Conservation (phyloP, 495 filamentous ascomycete genomes). For the Aspergillus egyptiacus region DNA sequence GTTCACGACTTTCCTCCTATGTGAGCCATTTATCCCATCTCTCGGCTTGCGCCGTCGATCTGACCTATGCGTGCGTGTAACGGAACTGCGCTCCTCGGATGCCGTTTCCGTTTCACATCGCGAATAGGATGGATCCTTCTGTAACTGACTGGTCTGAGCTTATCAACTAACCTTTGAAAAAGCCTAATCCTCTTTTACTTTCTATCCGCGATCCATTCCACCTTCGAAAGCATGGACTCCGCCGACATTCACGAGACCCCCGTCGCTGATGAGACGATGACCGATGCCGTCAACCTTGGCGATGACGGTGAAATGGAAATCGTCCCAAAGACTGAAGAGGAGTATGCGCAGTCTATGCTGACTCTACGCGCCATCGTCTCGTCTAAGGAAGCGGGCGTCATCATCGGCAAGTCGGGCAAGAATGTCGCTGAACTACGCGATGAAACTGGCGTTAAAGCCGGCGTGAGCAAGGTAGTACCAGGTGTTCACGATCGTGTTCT, state of each 20-base stretch:
- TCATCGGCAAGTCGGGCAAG: conserved; percentile 97
- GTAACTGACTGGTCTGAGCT: neutral
- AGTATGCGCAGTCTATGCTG: conserved; percentile 84
- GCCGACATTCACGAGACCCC: conserved; percentile 43
- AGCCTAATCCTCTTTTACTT: neutral
- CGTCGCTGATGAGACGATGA: conserved; percentile 39
- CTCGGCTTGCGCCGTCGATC: neutral
- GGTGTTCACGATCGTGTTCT: conserved; percentile 95
- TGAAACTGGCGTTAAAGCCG: conserved; percentile 94
- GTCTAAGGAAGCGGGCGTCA: conserved; percentile 95
- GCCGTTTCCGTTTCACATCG: neutral
- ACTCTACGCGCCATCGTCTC: conserved; percentile 96
- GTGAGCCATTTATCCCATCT: conserved; percentile 1
- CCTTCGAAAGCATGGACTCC: conserved; percentile 38
- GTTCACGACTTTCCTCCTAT: neutral
- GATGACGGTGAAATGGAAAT: conserved; percentile 63
- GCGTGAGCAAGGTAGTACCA: conserved; percentile 96
- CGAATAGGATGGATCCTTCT: neutral
- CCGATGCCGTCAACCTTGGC: conserved; percentile 44
- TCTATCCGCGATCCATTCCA: neutral
- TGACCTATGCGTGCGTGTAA: neutral
- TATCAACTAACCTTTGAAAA: neutral
- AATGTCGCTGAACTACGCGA: conserved; percentile 96
- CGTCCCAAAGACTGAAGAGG: conserved; percentile 83
- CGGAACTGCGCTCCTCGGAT: neutral